Base-by-base conservation (phyloP, 352 stramenopile genomes). In the Globisporangium spiculum region DNA sequence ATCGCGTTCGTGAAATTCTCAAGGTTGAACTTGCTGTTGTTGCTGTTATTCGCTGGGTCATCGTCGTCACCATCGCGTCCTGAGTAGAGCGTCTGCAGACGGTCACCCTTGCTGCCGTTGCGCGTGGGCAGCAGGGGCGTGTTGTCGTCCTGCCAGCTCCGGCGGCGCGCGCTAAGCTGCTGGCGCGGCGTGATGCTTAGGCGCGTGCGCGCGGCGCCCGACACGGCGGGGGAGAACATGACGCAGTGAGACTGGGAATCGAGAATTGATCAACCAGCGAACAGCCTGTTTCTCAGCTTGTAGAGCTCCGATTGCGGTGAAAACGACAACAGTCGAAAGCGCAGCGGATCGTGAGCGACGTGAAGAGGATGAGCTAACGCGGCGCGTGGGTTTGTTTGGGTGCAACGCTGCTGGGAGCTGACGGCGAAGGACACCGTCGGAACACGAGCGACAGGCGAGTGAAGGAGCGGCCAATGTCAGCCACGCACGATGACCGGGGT, bases 211-310 rank as follows among this genome's bases (percentile, higher is more conserved):
- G 78, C 75, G 18, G 80, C 83, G 36, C 83, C 83, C 1, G 81
- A 90, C 8, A 91, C 70, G n/a, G 83, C 83, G 5, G 83, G 83
- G 56, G 83, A 91, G 69, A 80, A 75, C 83, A 91, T 90, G 34
- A 30, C 18, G 50, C 10, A 5, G 10, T 1, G 26, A 26, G 26
- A 20, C 54, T 60, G 1, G 26, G 10, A 32, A 3, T 60, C 4
- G 20, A 18, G 22, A 34, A 30, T 3, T 30, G 27, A 12, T 12
- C 1, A 22, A 27, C 53, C 9, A 58, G 22, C 26, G 1, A 58
- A 36, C 26, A 4, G 24, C 10, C 53, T 20, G 53, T 58, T 36
- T 5, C 14, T 32, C 50, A 32, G 50, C 53, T 58, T 58, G 12
- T 36, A 36, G 10, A 5, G 53, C 24, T 58, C 24, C 9, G 12